A percentile compares a stretch with the other conserved stretches of the same genome.
Evolutionary conservation across 371 early-diverging fungal genomes (phyloP).

Genomic region (Mortierella sp.): DNA sequence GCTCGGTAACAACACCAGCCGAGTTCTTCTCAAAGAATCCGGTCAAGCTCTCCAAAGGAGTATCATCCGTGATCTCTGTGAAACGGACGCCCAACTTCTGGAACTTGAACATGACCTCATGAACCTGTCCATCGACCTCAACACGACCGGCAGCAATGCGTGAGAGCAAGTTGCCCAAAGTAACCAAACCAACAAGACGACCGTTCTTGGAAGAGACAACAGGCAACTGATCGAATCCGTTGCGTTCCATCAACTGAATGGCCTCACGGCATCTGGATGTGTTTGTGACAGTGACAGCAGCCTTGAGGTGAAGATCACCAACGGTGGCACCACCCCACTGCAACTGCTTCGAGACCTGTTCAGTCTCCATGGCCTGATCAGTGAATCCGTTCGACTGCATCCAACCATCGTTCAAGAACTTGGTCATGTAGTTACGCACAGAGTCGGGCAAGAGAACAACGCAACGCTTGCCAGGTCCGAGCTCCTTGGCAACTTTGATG

Average conservation of each 20-base stretch:
- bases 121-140: constrained; percentile 68
- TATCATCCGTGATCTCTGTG: constrained; percentile 80
- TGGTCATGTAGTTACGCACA: constrained; percentile 96
- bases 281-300: constrained; percentile 76
- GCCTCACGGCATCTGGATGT: constrained; percentile 80
- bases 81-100: constrained; percentile 64
- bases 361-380: constrained; percentile 65
- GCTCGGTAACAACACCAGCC: constrained; percentile 86
- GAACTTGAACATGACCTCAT: constrained; percentile 84
- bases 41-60: constrained; percentile 80
- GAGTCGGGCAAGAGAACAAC: constrained; percentile 95
- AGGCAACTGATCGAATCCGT: constrained; percentile 93
- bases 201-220: constrained; percentile 72
- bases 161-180: constrained; percentile 85
- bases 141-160: constrained; percentile 77
- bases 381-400: constrained; percentile 80
- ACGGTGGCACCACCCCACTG: constrained; percentile 83
- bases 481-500: constrained; percentile 77
- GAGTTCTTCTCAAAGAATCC: constrained; percentile 89
- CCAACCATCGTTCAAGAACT: constrained; percentile 93
- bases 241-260: constrained; percentile 81
- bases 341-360: constrained; percentile 69
- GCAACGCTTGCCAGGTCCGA: constrained; percentile 84
- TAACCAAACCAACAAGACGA: constrained; percentile 80
- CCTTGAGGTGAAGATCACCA: constrained; percentile 75